A percentile compares a stretch with the other conserved stretches of the same genome.
Conservation (phyloP, 306 rosid species). For the Fragaria iinumae region DNA sequence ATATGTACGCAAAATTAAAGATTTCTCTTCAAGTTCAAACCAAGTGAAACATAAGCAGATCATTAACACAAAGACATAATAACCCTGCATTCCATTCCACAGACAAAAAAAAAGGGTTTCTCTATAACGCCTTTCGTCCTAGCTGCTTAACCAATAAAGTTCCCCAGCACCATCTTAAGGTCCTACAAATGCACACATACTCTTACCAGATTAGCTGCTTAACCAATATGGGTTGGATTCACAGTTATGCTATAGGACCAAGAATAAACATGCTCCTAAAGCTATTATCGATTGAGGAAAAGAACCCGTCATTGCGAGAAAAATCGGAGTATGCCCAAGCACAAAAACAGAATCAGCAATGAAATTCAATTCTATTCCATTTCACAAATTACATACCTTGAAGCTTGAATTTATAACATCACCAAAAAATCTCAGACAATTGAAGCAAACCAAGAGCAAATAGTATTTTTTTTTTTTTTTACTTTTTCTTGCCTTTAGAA, state of each 20-base stretch:
- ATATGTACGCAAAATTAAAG: neutral
- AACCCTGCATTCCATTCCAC: neutral
- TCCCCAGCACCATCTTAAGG: neutral
- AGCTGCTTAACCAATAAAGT: neutral
- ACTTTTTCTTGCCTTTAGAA: slow-evolving; percentile 78
- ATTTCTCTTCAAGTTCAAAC: neutral
- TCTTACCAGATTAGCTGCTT: neutral
- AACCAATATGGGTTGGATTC: neutral
- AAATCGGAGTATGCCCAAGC: neutral
- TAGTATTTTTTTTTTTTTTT: neutral
- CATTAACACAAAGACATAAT: neutral
- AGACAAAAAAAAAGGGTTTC: neutral
- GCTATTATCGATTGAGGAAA: neutral
- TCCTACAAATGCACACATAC: too few relatives aligned
- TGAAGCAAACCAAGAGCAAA: neutral
- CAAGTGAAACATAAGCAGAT: neutral
- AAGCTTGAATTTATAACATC: neutral
- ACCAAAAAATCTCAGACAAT: neutral
- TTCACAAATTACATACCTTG: neutral
- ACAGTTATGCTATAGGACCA: neutral
- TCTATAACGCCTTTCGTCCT: neutral
- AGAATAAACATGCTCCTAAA: neutral
- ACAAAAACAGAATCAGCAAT: slow-evolving; percentile 6
- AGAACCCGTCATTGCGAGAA: neutral
- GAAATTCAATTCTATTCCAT: slow-evolving; percentile 4